These are phyloP conservation scores for Kwoniella dejecticola DNA, from an alignment of 768 basidiomycete genomes.

Conservation along the genomic window DNA sequence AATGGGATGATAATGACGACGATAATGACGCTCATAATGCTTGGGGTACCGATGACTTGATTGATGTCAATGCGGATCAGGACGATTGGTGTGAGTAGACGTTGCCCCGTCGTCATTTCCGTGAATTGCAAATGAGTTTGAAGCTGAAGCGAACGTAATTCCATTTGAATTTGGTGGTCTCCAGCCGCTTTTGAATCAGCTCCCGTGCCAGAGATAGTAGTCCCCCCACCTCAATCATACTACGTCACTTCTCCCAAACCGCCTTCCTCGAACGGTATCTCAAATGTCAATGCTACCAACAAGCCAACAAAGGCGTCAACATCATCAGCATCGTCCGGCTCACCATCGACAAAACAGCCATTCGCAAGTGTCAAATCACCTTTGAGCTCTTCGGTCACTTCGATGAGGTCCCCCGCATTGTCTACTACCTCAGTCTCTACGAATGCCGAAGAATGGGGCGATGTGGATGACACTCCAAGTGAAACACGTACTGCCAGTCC, in stretches of 20 bases:
- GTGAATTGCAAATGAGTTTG: too few species aligned
- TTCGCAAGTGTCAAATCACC: not conserved
- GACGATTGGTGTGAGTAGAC: conserved; percentile 83
- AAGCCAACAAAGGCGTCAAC: too few species aligned
- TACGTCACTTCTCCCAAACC: conserved; percentile 29
- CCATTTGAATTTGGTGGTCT: not conserved
- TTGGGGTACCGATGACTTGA: conserved; percentile 80
- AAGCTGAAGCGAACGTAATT: too few species aligned
- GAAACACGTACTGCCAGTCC: conserved; percentile 11
- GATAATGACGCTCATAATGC: conserved; percentile 59
- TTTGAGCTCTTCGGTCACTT: not conserved
- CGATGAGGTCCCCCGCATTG: conserved; percentile 2
- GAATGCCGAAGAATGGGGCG: conserved; percentile 30
- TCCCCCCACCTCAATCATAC: conserved; percentile 44
- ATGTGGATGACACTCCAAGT: conserved; percentile 18
- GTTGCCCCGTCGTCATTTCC: not conserved
- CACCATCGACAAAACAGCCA: too few species aligned
- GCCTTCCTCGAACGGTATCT: not conserved
- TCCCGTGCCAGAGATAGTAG: conserved; percentile 44
- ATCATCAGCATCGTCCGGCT: not conserved
- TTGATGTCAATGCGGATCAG: conserved; percentile 88
- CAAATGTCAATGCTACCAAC: too few species aligned
- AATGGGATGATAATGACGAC: conserved; percentile 55
- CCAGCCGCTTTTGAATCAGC: conserved; percentile 74
- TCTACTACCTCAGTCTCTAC: not conserved